A percentile compares a stretch with the other conserved stretches of the same genome.
These are phyloP conservation scores for Liquidambar formosana DNA, from an alignment of 164 flowering plant species.

Conservation along the genomic window DNA sequence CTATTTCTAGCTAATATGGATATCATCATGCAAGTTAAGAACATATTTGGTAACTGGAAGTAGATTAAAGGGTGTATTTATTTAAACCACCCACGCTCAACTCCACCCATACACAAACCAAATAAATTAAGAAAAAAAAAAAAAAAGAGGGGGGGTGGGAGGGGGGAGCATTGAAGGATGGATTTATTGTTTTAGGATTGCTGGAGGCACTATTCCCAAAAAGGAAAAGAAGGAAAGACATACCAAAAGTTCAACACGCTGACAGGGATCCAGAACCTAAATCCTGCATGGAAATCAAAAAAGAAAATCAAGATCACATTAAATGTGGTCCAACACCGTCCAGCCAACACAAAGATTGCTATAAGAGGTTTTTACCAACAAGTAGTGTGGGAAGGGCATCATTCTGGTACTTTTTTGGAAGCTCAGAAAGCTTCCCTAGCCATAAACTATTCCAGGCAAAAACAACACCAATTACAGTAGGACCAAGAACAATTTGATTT, in stretches of 20 bases:
- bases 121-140: too few relatives aligned
- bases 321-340: not conserved
- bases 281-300: conserved; percentile 45
- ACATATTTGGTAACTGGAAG: too few relatives aligned
- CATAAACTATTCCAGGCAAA: conserved; percentile 97
- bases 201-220: too few relatives aligned
- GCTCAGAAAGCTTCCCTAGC: conserved; percentile 77
- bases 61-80: too few relatives aligned
- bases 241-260: conserved; percentile 88
- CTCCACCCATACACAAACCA: too few relatives aligned
- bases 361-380: conserved; percentile 44
- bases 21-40: too few relatives aligned
- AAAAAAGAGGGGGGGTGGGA: too few relatives aligned
- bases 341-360: conserved; percentile 9
- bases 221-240: conserved; percentile 2
- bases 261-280: conserved; percentile 79
- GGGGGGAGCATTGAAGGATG: too few relatives aligned
- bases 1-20: too few relatives aligned
- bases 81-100: too few relatives aligned
- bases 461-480: conserved; percentile 82
- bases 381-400: conserved; percentile 89
- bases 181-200: too few relatives aligned
- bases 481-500: conserved; percentile 90
- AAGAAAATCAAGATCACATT: conserved; percentile 4
- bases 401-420: conserved; percentile 71